phyloP scores from a whole-genome alignment of 257 asterid genomes.

The Apocynum venetum region DNA sequence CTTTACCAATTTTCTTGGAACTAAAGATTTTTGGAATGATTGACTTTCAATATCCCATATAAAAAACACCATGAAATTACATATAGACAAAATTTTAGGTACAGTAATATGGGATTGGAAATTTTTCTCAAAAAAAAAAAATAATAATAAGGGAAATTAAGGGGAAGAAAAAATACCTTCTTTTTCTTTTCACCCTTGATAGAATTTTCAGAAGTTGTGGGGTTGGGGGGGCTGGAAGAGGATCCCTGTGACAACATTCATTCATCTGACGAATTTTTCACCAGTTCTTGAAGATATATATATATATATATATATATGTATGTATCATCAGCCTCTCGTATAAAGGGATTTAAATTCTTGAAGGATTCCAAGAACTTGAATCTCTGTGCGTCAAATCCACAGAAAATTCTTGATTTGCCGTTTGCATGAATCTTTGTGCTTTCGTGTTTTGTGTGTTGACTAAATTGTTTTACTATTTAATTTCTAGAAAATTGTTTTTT shows the following conservation, averaged over 20 bases:
- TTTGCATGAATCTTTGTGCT: constrained; percentile 47
- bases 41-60: constrained; percentile 24
- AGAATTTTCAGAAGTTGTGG: constrained; percentile 44
- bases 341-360: constrained; percentile 1
- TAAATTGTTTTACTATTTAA: background rate
- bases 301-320: background rate
- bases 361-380: constrained; percentile 23
- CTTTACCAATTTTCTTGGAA: constrained; percentile 45
- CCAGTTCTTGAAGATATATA: background rate
- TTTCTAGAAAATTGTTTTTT: background rate
- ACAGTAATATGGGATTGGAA: background rate
- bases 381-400: constrained; percentile 10
- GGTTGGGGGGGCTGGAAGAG: constrained; percentile 28
- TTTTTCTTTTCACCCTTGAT: constrained; percentile 50
- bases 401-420: constrained; percentile 25
- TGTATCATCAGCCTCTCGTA: background rate
- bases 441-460: constrained; percentile 31
- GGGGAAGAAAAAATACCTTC: constrained; percentile 38
- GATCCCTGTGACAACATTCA: constrained; percentile 37
- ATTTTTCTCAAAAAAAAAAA: background rate
- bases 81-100: background rate
- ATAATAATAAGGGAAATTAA: background rate
- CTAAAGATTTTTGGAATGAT: constrained; percentile 62
- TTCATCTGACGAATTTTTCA: constrained; percentile 17
- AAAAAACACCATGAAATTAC: background rate